Base-by-base conservation (phyloP, 2,329 filamentous ascomycete species). In the Aspergillus candidus region DNA sequence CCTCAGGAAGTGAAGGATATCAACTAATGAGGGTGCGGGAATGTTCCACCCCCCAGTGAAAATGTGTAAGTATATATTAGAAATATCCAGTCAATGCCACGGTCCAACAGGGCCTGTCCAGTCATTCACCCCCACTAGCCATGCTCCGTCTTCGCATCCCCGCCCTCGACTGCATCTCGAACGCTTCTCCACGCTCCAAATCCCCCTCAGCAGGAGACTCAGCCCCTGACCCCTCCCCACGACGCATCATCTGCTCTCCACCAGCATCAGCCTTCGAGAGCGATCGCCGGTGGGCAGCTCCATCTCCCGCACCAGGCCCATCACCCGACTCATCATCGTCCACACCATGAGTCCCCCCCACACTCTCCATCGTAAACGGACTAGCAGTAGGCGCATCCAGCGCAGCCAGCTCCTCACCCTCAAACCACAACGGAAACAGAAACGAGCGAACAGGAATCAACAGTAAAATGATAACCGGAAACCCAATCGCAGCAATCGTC, bases 401-500 rank as follows among this genome's bases (percentile, higher is more conserved):
- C 6, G 75, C 61, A 0, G 67, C 67, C 17, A 89, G 68, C 63
- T 88, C 85, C 36, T 78, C 73, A 0, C 66, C 58, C 0, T 70
- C 72, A 53, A 88, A 83, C 60, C 78, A 73, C 30, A 68, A 68
- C 1, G 84, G 84, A 52, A 89, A 70, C 5, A 88, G 48, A 47
- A 79, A 69, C 2, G 82, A 78, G 7, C 85, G 75, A 2, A 82
- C 66, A 0, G 85, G 85, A 17, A 88, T 82, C 4, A 88, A 71
- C 12, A 79, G 65, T 38, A 88, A 67, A 57, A 89, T 88, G 51
- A 88, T 77, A 31, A 88, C 75, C 7, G 86, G 86, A 53, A 90
- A 91, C 0, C 86, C 86, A 10, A 91, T 86, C 2, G 86, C 86
- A 3, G 86, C 86, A 39, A 90, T 83, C 0, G 86, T 90, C 68